phyloP scores from a whole-genome alignment of 306 rosid species.

The Gastrolobium bilobum region DNA sequence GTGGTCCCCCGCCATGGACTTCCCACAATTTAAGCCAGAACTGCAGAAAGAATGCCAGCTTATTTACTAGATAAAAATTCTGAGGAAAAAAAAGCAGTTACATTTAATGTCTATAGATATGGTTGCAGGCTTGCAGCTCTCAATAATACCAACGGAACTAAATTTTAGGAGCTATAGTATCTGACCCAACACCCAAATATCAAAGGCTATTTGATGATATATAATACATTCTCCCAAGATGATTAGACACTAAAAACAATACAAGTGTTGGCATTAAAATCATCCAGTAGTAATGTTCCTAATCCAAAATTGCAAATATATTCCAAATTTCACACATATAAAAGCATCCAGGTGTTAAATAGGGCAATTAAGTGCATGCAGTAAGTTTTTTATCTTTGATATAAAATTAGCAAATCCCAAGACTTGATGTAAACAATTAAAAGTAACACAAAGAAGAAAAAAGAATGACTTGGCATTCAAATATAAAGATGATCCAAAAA shows the following conservation, averaged over 20 bases:
- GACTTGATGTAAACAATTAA: background rate
- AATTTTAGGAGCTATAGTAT: background rate
- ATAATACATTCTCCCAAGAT: slow-evolving; percentile 4
- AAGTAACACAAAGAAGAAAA: slow-evolving; percentile 36
- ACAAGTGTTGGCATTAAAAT: slow-evolving; percentile 23
- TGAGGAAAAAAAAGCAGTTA: background rate
- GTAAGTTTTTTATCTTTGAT: slow-evolving; percentile 22
- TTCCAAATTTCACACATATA: background rate
- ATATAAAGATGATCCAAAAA: slow-evolving; percentile 43
- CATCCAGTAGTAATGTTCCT: background rate
- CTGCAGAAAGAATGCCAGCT: slow-evolving; percentile 1
- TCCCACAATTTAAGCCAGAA: slow-evolving; percentile 53
- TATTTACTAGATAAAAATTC: background rate
- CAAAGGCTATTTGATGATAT: slow-evolving; percentile 11
- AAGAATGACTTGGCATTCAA: slow-evolving; percentile 30
- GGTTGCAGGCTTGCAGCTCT: background rate
- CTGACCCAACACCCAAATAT: slow-evolving; percentile 9
- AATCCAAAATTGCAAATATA: slow-evolving; percentile 10
- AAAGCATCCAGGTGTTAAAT: background rate
- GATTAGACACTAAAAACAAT: slow-evolving; percentile 26
- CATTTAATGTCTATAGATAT: slow-evolving; percentile 4
- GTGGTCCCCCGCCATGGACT: no score
- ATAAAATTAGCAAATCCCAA: slow-evolving; percentile 36
- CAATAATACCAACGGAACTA: slow-evolving; percentile 6
- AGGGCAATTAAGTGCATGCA: background rate